Conservation (phyloP, 192 early-diverging fungal genomes). For the Allomyces javanicus region DNA sequence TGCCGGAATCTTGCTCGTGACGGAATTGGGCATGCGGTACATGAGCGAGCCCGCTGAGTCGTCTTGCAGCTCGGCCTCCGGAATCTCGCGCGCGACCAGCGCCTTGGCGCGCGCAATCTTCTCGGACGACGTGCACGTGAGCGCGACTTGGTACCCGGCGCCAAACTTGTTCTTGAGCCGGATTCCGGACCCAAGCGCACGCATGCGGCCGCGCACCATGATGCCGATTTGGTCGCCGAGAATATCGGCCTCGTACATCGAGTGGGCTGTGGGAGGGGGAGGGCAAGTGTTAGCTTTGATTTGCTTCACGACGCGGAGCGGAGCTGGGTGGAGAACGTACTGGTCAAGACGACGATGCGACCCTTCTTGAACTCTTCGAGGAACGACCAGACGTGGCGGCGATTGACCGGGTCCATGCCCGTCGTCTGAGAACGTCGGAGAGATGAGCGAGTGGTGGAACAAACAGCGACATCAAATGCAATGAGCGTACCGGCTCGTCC, state of each 20-base stretch:
- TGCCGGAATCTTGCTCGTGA: conserved; percentile 18
- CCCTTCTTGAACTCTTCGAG: conserved; percentile 56
- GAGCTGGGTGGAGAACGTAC: conserved; percentile 4
- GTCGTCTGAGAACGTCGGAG: conserved; percentile 11
- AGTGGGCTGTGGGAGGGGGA: too few relatives aligned
- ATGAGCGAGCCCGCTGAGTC: conserved; percentile 47
- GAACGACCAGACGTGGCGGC: conserved; percentile 56
- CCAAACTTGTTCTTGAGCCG: conserved; percentile 55
- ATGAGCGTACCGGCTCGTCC: conserved; percentile 32
- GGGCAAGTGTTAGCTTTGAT: too few relatives aligned
- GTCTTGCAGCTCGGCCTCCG: conserved; percentile 40
- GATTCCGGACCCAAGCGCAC: conserved; percentile 38
- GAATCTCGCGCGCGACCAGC: conserved; percentile 19
- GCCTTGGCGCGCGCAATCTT: conserved; percentile 25
- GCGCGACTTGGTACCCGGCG: conserved; percentile 44
- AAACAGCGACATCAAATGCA: not conserved
- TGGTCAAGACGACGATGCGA: conserved; percentile 49
- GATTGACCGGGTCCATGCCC: conserved; percentile 67
- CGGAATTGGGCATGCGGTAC: conserved; percentile 34
- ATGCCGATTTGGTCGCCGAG: conserved; percentile 41
- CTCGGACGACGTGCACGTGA: conserved; percentile 26
- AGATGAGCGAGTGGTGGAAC: not conserved
- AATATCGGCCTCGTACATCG: conserved; percentile 6
- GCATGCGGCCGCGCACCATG: conserved; percentile 39
- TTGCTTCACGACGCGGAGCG: too few relatives aligned